Base-by-base conservation (phyloP, 495 filamentous ascomycete genomes). In the Tuber brumale region DNA sequence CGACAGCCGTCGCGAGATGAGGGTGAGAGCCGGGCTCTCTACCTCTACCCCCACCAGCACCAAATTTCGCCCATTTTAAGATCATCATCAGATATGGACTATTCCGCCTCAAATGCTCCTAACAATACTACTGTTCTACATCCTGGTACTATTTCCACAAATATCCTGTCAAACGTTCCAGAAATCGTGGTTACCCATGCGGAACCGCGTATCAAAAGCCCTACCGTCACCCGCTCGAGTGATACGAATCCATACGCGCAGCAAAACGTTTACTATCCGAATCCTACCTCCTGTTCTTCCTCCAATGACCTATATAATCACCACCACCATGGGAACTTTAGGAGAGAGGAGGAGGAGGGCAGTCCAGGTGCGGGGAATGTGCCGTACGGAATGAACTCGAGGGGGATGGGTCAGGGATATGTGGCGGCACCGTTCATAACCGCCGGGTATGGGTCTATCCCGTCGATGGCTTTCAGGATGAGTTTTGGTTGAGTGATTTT, bases 131-230 rank as follows among this genome's bases (percentile, higher is more conserved):
- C 46, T n/a, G 21, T 10, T 51, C 21, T 61, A 16, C 31, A 31
- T 31, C 51, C 51, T n/a, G 23, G 51, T 16, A 16, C 51, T 14
- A 27, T 61, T 12, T 16, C 51, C 14, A 66, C 57, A 66, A 66
- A 35, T 66, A 12, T 66, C 27, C 18, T 66, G 16, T 35, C 16
- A 66, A 35, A 23, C 6, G 6, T 76, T 44, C 78, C 78, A 18
- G n/a, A 51, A 44, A 80, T 80, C 27, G 4, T 75, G 48, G 4
- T 80, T 23, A 79, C 78, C n/a, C 37, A 75, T 7, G n/a, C 51
- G 42, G 76, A 79, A 19, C 27, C 39, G 23, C 6, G 39, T 6
- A 16, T 48, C 27, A 44, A 27, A 39, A 41, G 16, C 45, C 44
- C 35, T 21, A 71, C 27, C 43, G n/a, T 69, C 8, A 18, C 14